Evolutionary conservation across 2,329 filamentous ascomycete species (phyloP).

Genomic region (Talaromyces sp.): DNA sequence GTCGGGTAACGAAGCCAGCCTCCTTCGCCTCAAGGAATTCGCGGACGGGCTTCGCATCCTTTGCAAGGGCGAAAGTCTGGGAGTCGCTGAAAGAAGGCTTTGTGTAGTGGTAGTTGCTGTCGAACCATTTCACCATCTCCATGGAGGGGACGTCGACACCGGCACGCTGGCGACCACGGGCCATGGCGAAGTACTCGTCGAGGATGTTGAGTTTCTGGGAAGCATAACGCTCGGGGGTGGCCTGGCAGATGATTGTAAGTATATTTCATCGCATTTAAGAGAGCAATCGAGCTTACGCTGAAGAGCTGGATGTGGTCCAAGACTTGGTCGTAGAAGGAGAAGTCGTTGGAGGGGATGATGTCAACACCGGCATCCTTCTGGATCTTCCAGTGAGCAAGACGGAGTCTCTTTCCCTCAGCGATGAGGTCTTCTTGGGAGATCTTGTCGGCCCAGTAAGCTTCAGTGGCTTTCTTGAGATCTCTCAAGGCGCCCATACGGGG

Average conservation of each 20-base stretch:
- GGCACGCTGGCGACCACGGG: conserved; percentile 93
- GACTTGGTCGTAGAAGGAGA: conserved; percentile 97
- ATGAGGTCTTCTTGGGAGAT: conserved; percentile 86
- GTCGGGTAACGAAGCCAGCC: conserved; percentile 85
- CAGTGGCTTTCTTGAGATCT: conserved; percentile 99
- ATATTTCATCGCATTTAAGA: background rate
- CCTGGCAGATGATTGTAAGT: conserved; percentile 47
- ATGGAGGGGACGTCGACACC: conserved; percentile 40
- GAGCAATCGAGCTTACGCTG: conserved; percentile 60
- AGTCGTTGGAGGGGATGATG: conserved; percentile 98
- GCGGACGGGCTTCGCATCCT: conserved; percentile 84
- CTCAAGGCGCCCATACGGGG: conserved; percentile 97
- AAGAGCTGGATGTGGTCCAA: conserved; percentile 98
- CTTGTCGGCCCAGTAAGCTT: conserved; percentile 96
- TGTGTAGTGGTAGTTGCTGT: conserved; percentile 99
- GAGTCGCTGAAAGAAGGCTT: conserved; percentile 97
- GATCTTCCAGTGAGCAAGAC: conserved; percentile 98
- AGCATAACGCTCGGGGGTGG: conserved; percentile 87
- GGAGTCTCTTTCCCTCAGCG: conserved; percentile 91
- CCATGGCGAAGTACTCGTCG: conserved; percentile 99
- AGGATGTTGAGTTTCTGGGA: conserved; percentile 79
- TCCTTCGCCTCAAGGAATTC: conserved; percentile 98
- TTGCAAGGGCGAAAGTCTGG: conserved; percentile 87
- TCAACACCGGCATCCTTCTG: conserved; percentile 98
- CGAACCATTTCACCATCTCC: conserved; percentile 99